Evolutionary conservation across 176 grass and related monocot species (phyloP).

Genomic region (Oryza nivara): DNA sequence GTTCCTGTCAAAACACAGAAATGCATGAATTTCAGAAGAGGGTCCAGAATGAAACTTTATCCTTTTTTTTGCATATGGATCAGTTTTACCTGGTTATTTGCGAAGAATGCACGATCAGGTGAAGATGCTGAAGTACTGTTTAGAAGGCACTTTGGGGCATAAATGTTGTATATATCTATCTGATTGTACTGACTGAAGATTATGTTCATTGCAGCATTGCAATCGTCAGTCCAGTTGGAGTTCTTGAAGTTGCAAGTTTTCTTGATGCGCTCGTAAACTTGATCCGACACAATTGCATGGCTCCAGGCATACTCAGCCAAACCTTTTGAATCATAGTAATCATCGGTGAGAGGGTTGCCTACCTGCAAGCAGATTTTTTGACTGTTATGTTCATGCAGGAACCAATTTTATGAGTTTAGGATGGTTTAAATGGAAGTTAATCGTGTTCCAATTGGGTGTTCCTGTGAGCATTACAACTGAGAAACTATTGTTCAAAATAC

Average conservation of each 20-base stretch:
- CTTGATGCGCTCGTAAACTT: slow-evolving; percentile 53
- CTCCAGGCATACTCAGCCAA: slow-evolving; percentile 81
- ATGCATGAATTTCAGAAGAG: neutral
- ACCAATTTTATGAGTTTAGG: neutral
- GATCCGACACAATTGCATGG: slow-evolving; percentile 64
- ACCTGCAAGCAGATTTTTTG: slow-evolving; percentile 45
- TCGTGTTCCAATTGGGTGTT: neutral
- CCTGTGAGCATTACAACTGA: neutral
- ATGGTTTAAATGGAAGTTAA: neutral
- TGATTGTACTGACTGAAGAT: slow-evolving; percentile 58
- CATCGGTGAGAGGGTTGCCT: slow-evolving; percentile 67
- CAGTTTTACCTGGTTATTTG: slow-evolving; percentile 19
- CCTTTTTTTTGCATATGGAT: neutral
- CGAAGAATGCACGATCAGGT: neutral
- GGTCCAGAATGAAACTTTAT: neutral
- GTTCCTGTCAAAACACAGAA: slow-evolving; percentile 25
- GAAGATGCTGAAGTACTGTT: slow-evolving; percentile 49
- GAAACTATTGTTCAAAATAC: neutral
- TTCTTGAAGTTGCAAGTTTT: slow-evolving; percentile 64
- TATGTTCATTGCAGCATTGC: slow-evolving; percentile 41
- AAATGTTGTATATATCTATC: slow-evolving; percentile 88
- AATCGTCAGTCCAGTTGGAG: slow-evolving; percentile 55
- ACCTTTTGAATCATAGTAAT: slow-evolving; percentile 73
- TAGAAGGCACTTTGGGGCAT: slow-evolving; percentile 83
- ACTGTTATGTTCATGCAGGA: neutral